These are phyloP conservation scores for Kuraishia ogatae DNA, from an alignment of 805 yeast species.

Conservation along the genomic window DNA sequence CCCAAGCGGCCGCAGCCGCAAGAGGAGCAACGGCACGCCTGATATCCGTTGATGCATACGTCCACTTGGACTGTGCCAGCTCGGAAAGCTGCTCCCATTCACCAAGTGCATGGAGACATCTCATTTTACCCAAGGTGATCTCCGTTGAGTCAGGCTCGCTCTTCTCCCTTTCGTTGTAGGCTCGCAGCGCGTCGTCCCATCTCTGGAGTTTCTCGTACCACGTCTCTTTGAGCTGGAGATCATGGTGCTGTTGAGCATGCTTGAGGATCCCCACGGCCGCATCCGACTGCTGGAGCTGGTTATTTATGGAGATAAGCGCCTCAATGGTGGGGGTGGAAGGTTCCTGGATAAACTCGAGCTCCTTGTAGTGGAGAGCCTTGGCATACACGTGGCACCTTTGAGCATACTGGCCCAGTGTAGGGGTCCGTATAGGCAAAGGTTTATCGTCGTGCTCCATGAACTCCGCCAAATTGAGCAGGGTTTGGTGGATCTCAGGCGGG, in stretches of 20 bases:
- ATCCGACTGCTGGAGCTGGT: constrained; percentile 91
- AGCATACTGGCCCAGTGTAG: constrained; percentile 86
- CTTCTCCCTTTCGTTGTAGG: constrained; percentile 73
- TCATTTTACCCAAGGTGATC: constrained; percentile 94
- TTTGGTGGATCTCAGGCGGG: constrained; percentile 94
- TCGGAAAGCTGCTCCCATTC: constrained; percentile 94
- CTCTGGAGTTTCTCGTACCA: constrained; percentile 96
- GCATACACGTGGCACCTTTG: constrained; percentile 97
- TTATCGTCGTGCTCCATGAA: constrained; percentile 97
- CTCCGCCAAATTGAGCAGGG: constrained; percentile 82
- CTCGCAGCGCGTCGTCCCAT: constrained; percentile 96
- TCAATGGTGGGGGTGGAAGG: constrained; percentile 91
- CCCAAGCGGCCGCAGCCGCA: constrained; percentile 99
- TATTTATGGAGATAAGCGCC: constrained; percentile 83
- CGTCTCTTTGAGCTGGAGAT: constrained; percentile 85
- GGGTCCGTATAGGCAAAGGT: constrained; percentile 84
- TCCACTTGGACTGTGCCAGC: constrained; percentile 84
- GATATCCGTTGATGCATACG: constrained; percentile 57
- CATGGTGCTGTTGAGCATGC: constrained; percentile 88
- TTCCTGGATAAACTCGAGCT: constrained; percentile 87
- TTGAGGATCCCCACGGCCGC: constrained; percentile 96
- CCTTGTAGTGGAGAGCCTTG: constrained; percentile 93
- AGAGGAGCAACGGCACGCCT: constrained; percentile 86
- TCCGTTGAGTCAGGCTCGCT: constrained; percentile 67
- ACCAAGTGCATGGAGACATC: constrained; percentile 96